Evolutionary conservation across 176 grass and related monocot genomes (phyloP).

Genomic region (Pontederia paniculata): DNA sequence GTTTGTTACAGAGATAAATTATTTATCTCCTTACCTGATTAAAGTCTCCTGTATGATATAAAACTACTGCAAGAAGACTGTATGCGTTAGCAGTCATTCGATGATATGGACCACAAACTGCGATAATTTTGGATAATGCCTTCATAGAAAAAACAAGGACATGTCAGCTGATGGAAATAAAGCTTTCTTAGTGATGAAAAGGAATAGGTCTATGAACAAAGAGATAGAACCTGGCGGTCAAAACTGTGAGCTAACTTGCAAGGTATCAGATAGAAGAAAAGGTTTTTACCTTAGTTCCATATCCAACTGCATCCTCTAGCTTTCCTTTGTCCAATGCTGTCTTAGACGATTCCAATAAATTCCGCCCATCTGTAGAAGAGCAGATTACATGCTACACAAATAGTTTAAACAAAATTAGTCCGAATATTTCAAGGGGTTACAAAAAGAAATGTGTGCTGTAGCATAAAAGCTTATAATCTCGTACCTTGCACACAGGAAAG

Average conservation of each 20-base stretch:
- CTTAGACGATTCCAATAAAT: slow-evolving; percentile 96
- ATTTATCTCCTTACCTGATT: slow-evolving; percentile 82
- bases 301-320: slow-evolving; percentile 82
- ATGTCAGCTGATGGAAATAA: slow-evolving; percentile 4
- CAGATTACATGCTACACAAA: slow-evolving; percentile 66
- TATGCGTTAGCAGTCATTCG: slow-evolving; percentile 91
- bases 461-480: slow-evolving; percentile 5
- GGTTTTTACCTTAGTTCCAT: slow-evolving; percentile 62
- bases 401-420: not conserved
- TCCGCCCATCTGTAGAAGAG: slow-evolving; percentile 77
- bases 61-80: slow-evolving; percentile 95
- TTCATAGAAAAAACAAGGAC: slow-evolving; percentile 25
- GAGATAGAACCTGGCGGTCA: not conserved
- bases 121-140: slow-evolving; percentile 89
- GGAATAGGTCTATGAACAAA: not conserved
- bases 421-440: not conserved
- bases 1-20: slow-evolving; percentile 1
- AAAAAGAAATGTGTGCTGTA: slow-evolving; percentile 9
- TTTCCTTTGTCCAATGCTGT: slow-evolving; percentile 99
- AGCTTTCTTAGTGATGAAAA: slow-evolving; percentile 13
- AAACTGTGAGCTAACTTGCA: too few relatives aligned
- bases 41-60: slow-evolving; percentile 99
- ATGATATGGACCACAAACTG: slow-evolving; percentile 88
- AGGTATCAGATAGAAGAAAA: not conserved
- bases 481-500: slow-evolving; percentile 96